Percentiles rank a stretch among this genome's conserved stretches.
Evolutionary conservation across 1,139 yeast species (phyloP).

Genomic region (Saccharomyces uvarum): DNA sequence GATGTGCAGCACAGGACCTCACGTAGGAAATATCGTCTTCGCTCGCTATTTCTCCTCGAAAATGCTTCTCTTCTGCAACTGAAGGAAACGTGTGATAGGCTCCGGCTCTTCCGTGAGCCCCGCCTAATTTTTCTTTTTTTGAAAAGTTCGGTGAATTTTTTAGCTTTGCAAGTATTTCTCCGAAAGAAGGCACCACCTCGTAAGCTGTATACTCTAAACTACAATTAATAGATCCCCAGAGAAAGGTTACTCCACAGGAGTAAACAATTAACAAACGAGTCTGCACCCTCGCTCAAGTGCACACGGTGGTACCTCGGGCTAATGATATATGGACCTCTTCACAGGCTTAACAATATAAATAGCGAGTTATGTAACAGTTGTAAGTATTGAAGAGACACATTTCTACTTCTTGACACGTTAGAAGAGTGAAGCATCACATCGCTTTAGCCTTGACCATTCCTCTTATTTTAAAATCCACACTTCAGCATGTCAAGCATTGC

Average conservation of each 20-base stretch:
- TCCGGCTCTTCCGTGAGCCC: too few species aligned
- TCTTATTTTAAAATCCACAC: not conserved
- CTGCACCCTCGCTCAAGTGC: not conserved
- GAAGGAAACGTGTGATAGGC: too few species aligned
- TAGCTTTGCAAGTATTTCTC: not conserved
- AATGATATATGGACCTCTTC: too few species aligned
- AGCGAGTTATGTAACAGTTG: not conserved
- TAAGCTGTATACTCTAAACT: not conserved
- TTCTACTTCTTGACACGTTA: not conserved
- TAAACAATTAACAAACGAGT: not conserved
- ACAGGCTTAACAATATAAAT: not conserved
- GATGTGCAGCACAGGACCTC: too few species aligned
- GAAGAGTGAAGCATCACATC: not conserved
- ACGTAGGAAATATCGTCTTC: too few species aligned
- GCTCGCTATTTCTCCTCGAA: too few species aligned
- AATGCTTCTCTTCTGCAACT: too few species aligned
- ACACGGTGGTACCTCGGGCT: not conserved
- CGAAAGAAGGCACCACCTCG: not conserved
- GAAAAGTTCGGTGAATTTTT: not conserved
- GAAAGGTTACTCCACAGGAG: not conserved
- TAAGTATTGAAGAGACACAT: not conserved
- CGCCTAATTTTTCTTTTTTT: too few species aligned
- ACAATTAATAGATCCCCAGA: not conserved
- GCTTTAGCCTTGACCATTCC: not conserved
- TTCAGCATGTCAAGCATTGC: not conserved